These are phyloP conservation scores for Zanthoxylum bungeanum DNA, from an alignment of 345 rosid species.

Conservation along the genomic window DNA sequence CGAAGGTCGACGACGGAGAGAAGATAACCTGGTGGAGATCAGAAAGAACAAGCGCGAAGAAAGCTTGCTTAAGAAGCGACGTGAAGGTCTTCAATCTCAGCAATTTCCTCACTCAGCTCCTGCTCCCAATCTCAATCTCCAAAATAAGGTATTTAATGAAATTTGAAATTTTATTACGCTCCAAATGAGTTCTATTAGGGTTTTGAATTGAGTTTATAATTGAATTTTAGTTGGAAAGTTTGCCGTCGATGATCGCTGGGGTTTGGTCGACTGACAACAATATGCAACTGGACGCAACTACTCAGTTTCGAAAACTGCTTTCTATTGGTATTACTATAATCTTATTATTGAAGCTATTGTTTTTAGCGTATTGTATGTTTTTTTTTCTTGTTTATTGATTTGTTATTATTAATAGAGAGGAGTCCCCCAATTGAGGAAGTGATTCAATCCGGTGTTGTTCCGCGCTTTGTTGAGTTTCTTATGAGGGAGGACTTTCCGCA, in stretches of 20 bases:
- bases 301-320: slow-evolving; percentile 81
- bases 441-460: slow-evolving; percentile 73
- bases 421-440: slow-evolving; percentile 89
- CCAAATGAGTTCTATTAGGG: not conserved
- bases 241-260: slow-evolving; percentile 69
- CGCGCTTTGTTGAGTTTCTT: slow-evolving; percentile 90
- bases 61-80: slow-evolving; percentile 88
- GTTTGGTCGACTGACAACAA: slow-evolving; percentile 52
- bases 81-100: slow-evolving; percentile 69
- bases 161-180: not conserved
- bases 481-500: slow-evolving; percentile 66
- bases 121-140: slow-evolving; percentile 39
- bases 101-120: slow-evolving; percentile 40
- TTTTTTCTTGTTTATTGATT: not conserved
- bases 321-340: slow-evolving; percentile 56
- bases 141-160: slow-evolving; percentile 47
- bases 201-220: not conserved
- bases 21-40: slow-evolving; percentile 97
- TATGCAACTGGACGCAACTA: slow-evolving; percentile 76
- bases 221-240: slow-evolving; percentile 64
- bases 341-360: not conserved
- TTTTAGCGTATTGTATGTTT: not conserved
- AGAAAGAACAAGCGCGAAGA: slow-evolving; percentile 88
- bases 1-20: slow-evolving; percentile 85
- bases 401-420: slow-evolving; percentile 45